Percentiles rank a stretch among this genome's conserved stretches.
Conservation (phyloP, 2,329 filamentous ascomycete genomes). For the Harringtonia aguacate region DNA sequence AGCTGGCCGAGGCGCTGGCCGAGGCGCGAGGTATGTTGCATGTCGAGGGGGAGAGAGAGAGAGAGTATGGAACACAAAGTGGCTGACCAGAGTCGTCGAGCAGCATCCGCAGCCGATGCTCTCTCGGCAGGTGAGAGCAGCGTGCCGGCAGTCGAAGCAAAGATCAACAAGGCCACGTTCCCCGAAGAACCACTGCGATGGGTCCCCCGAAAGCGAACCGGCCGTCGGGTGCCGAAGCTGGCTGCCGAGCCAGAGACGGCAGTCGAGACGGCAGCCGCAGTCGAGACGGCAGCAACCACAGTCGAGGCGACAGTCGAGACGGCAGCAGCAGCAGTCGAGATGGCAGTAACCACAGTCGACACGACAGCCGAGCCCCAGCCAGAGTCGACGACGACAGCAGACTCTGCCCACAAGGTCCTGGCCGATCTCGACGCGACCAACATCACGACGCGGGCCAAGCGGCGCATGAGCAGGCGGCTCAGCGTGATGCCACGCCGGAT, state of each 20-base stretch:
- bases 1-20: slow-evolving; percentile 12
- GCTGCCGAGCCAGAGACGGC: slow-evolving; percentile 8
- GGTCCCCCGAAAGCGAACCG: slow-evolving; percentile 21
- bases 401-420: too few relatives aligned
- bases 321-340: neutral
- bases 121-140: neutral
- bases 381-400: too few relatives aligned
- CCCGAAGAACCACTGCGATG: slow-evolving; percentile 13
- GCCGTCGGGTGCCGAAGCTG: slow-evolving; percentile 20
- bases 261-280: neutral
- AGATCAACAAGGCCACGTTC: slow-evolving; percentile 8
- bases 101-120: too few relatives aligned
- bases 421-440: slow-evolving; percentile 12
- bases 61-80: neutral
- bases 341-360: too few relatives aligned
- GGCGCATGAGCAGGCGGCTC: slow-evolving; percentile 18
- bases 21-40: slow-evolving; percentile 16
- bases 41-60: neutral
- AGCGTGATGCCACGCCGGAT: slow-evolving; percentile 7
- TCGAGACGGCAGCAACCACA: neutral
- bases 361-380: too few relatives aligned
- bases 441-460: slow-evolving; percentile 15
- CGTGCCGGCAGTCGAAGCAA: too few relatives aligned
- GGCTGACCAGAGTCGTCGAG: too few relatives aligned
- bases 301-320: neutral